Evolutionary conservation across 2,329 filamentous ascomycete species (phyloP), one percentile per base, ranked within the genome.

Genomic region (Hawksworthiomyces lignivorus): DNA sequence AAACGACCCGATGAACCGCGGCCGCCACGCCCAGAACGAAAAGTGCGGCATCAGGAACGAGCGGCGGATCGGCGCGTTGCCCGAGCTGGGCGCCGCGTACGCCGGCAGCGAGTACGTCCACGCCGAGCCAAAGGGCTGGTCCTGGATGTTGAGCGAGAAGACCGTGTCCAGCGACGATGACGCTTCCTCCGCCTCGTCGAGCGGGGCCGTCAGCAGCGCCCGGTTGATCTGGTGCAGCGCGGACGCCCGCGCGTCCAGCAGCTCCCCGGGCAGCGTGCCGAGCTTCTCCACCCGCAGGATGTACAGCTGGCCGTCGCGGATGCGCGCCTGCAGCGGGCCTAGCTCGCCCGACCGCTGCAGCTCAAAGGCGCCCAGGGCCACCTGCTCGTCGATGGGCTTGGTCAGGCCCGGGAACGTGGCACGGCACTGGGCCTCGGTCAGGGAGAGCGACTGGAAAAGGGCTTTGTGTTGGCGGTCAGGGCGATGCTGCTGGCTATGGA

Each of bases 201-300:
- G 53, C 0, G 71, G 70, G 8, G 68, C 65, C 10, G 74, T 70
- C 18, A 68, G 50, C 9, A 77, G 54, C 3, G 73, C 72, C 44
- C 69, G 65, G 52, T 76, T 58, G 49, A 79, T 62, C 48, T 73
- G 69, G 53, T 73, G 65, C 1, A 78, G 63, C 7, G 68, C 65
- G 12, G 73, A 69, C 30, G 62, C 62, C 28, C 69, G 66, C 32
- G 56, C 57, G 47, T 59, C 55, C 14, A 63, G 54, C 67, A 70
- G 71, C 40, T 65, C 62, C 12, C 51, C 40, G n/a, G 66, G 66
- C 22, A 71, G 55, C 28, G 34, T 28, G n/a, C 43, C 33, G 6
- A 9, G 19, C 19, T 35, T 29, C 32, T 40, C 42, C n/a, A 32
- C 28, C 1, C 19, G 7, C 27, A 40, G 12, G 5, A 44, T 12